These are phyloP conservation scores for Peltaster fructicola DNA, from an alignment of 2,329 filamentous ascomycete species.

Conservation along the genomic window DNA sequence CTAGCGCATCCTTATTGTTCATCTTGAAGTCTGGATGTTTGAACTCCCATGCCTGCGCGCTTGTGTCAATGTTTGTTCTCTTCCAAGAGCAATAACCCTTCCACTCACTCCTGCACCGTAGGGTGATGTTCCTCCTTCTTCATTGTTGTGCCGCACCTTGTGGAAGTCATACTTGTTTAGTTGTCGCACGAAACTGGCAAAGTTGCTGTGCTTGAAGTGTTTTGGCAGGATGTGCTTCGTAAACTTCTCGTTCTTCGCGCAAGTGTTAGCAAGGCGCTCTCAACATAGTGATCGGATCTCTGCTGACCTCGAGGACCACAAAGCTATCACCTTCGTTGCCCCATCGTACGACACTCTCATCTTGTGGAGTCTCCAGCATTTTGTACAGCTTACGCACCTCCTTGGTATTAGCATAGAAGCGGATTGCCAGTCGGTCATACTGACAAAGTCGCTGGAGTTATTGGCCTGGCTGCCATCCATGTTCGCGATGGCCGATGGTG, in stretches of 20 bases:
- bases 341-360: conserved; percentile 88
- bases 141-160: conserved; percentile 84
- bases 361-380: conserved; percentile 91
- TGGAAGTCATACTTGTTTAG: conserved; percentile 59
- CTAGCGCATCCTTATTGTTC: conserved; percentile 88
- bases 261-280: conserved; percentile 4
- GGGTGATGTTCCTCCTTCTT: conserved; percentile 64
- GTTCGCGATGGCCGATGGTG: conserved; percentile 8
- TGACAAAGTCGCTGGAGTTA: conserved; percentile 90
- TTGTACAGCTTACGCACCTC: conserved; percentile 98
- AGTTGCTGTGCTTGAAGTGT: conserved; percentile 92
- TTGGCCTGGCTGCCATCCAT: conserved; percentile 40
- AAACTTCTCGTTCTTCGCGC: conserved; percentile 77
- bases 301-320: conserved; percentile 75
- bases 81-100: not conserved
- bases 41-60: conserved; percentile 70
- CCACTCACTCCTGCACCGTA: conserved; percentile 58
- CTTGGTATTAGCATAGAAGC: conserved; percentile 7
- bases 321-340: conserved; percentile 90
- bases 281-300: conserved; percentile 2
- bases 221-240: conserved; percentile 94
- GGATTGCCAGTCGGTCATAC: conserved; percentile 23
- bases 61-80: conserved; percentile 14
- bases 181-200: conserved; percentile 59
- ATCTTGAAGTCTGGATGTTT: conserved; percentile 92